Evolutionary conservation across 108 stramenopile species (phyloP).

Genomic region (Stephanodiscus minutulus): DNA sequence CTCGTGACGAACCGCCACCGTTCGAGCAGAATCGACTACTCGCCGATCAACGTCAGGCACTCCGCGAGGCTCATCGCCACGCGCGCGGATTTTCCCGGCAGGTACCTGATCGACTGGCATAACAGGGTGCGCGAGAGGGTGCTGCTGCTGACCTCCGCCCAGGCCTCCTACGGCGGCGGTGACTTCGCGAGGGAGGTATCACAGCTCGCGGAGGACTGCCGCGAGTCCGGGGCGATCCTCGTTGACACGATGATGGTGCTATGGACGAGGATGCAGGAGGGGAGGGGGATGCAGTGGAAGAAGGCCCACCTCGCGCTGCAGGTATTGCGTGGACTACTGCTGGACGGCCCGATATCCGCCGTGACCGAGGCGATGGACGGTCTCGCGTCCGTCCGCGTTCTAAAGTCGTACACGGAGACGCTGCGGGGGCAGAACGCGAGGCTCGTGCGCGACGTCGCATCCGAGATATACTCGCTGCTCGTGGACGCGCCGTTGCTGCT

Average conservation of each 20-base stretch:
- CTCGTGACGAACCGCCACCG: conserved; percentile 42
- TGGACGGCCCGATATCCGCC: conserved; percentile 45
- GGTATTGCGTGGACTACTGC: conserved; percentile 43
- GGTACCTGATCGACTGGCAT: conserved; percentile 34
- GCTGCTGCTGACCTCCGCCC: conserved; percentile 46
- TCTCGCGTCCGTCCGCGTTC: conserved; percentile 41
- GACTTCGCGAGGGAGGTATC: conserved; percentile 33
- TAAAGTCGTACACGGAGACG: conserved; percentile 44
- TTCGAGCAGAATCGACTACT: conserved; percentile 44
- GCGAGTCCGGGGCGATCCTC: conserved; percentile 38
- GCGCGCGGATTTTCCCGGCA: conserved; percentile 25
- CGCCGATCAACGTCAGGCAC: conserved; percentile 33
- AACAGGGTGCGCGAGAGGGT: conserved; percentile 39
- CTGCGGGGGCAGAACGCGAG: conserved; percentile 39
- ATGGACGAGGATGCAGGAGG: conserved; percentile 55
- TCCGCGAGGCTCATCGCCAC: conserved; percentile 41
- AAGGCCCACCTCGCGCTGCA: conserved; percentile 48
- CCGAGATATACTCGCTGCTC: conserved; percentile 35
- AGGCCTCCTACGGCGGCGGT: conserved; percentile 43
- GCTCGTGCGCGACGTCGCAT: conserved; percentile 39
- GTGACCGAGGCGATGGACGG: conserved; percentile 52
- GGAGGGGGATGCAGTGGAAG: conserved; percentile 50
- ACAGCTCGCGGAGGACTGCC: conserved; percentile 44
- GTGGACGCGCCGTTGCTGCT: conserved; percentile 44
- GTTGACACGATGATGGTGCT: conserved; percentile 50